Base-by-base conservation (phyloP, 2,329 filamentous ascomycete species). In the Penicillium sclerotiorum region DNA sequence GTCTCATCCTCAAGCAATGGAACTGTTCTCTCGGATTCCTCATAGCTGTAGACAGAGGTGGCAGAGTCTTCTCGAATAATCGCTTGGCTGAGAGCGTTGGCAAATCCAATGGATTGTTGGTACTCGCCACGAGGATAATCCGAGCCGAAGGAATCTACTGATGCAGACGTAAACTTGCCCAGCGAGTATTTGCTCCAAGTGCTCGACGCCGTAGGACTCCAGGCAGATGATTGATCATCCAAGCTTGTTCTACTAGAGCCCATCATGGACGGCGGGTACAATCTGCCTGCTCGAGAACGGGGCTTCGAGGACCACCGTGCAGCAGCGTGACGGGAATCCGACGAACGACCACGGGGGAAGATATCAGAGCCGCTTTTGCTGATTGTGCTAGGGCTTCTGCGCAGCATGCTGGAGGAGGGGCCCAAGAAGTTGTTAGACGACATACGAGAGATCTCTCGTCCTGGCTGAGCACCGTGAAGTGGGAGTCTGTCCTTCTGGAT, bases 51-150 rank as follows among this genome's bases (percentile, higher is more conserved):
- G 59, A 77, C 73, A 1, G 77, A 74, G 35, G 78, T 78, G 9
- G 80, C 80, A 13, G 82, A 72, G 59, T 81, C 80, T 38, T 96
- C 93, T 4, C 94, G 88, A 58, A 96, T 96, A 57, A 97, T 99
- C 28, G 93, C 93, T 68, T 97, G 93, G 62, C 91, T 96, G 9
- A 99, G 80, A 4, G 94, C 94, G 68, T 96, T 97, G 47, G 94
- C 94, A 66, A 99, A 99, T 1, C 94, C 94, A 65, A 99, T 96
- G 1, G 91, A 95, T 72, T 96, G 92, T 71, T 96, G 91, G 69
- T 93, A 96, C 62, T 95, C 91, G 35, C 84, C 85, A 39, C 86
- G 82, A 5, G 84, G 85, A 69, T 87, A 87, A 27, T 85, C 82
- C 1, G 89, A 91, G 17, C 86, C 87, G 60, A 97, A 86, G 1